Base-by-base conservation (phyloP, 495 filamentous ascomycete genomes). In the Penicillium angulare region DNA sequence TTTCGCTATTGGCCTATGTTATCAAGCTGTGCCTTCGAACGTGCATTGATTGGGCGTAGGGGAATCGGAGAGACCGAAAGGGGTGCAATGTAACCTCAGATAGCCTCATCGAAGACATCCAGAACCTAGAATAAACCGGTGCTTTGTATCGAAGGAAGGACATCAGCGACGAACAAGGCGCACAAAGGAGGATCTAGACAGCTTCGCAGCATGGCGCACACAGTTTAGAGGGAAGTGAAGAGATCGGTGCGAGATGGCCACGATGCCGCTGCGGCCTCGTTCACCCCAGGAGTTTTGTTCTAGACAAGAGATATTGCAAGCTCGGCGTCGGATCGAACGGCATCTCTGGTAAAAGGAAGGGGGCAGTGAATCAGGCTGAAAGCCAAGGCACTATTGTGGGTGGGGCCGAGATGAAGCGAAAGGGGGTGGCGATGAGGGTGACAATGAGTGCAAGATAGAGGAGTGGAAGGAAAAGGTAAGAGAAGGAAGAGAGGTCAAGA, bases 281-380 rank as follows among this genome's bases (percentile, higher is more conserved):
- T 35, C 38, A 36, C 15, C 18, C 17, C 27, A 24, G 35, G 2
- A 23, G 7, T 17, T 27, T 34, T 29, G 40, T 23, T 38, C 32
- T 43, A 22, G 18, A 12, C 29, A 22, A 44, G 16, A 17, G 32
- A 10, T 23, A 31, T 34, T 36, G 22, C 31, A 21, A 46, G 18
- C 24, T 33, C 3, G 22, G 33, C 33, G 42, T 45, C 49, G 49
- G 49, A 52, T 46, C 22, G 42, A 52, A 34, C 49, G 49, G 49
- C 42, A 46, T 52, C 32, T 52, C 32, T 21, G 40, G 16, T 46
- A 21, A 41, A 52, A 45, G 39, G 41, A 41, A 52, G 39, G 49
- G 42, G 42, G 49, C 24, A 52, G 49, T 40, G 49, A 15, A 18
- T 46, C 33, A n/a, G 31, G 42, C 22, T 52, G 15, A 44, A 52